These are phyloP conservation scores for Colletotrichum kahawae DNA, from an alignment of 2,329 filamentous ascomycete genomes.

Conservation along the genomic window DNA sequence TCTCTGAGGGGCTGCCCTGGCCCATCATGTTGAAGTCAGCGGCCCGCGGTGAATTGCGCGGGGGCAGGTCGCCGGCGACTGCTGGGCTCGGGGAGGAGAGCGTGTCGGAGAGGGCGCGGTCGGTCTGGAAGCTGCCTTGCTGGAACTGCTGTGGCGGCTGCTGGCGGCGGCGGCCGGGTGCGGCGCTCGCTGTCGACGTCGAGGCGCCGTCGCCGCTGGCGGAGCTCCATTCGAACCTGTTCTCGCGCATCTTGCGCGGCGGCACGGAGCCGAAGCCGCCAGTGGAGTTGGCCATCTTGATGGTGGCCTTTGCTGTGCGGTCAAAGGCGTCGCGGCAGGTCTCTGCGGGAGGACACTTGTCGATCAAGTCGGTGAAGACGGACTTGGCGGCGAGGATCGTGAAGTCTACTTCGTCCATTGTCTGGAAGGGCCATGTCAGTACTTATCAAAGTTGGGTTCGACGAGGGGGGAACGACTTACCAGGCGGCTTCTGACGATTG, in stretches of 20 bases:
- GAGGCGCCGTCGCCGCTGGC: conserved; percentile 28
- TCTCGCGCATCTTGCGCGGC: conserved; percentile 14
- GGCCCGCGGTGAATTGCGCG: conserved; percentile 46
- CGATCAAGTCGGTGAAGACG: conserved; percentile 87
- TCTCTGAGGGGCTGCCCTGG: conserved; percentile 31
- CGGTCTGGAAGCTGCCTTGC: conserved; percentile 32
- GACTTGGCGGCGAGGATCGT: conserved; percentile 93
- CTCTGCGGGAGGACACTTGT: conserved; percentile 94
- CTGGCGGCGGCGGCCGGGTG: conserved; percentile 14
- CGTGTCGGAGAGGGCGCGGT: conserved; percentile 42
- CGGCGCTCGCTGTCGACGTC: conserved; percentile 26
- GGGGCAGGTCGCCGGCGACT: conserved; percentile 37
- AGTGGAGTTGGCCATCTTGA: conserved; percentile 91
- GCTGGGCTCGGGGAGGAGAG: conserved; percentile 47
- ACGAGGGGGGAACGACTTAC: conserved; percentile 56
- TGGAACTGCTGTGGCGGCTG: conserved; percentile 25
- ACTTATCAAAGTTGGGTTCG: not conserved
- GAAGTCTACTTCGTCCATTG: conserved; percentile 96
- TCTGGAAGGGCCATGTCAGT: conserved; percentile 48
- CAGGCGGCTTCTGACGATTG: conserved; percentile 82
- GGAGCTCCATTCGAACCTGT: conserved; percentile 33
- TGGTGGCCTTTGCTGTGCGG: conserved; percentile 91
- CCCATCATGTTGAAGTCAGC: conserved; percentile 40
- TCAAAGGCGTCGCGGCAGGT: conserved; percentile 95
- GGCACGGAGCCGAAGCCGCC: conserved; percentile 71